Evolutionary conservation across 2,329 filamentous ascomycete species (phyloP), one percentile per base, ranked within the genome.

Genomic region (Decorospora gaudefroyi): DNA sequence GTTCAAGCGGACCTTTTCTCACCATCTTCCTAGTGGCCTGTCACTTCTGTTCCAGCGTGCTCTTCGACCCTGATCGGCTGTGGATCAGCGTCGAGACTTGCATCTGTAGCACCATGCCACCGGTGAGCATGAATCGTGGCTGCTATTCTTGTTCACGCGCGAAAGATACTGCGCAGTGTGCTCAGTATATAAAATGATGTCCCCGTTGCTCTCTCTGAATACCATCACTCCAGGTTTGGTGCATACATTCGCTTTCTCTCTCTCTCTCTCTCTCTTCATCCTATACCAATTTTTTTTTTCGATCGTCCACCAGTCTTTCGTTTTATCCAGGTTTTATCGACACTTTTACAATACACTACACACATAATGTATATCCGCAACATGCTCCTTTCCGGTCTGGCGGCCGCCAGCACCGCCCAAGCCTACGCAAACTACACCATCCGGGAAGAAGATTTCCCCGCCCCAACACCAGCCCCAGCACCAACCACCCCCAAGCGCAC

Each of bases 321-420:
- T 52, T 55, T 33, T 17, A 30, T 38, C 48, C 6, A 28, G 23
- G 22, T 23, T 22, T 25, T 23, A 35, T 38, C 27, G n/a, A 21
- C 16, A 16, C 17, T 16, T 46, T 22, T 46, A 26, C 23, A 22
- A 37, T 29, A 46, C 34, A 36, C n/a, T 7, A 32, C 21, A 33
- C 33, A 27, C 33, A 63, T 66, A 68, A 68, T 68, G 65, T 63
- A 68, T 62, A 62, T 65, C 59, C 58, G 61, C 43, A 53, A 55
- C 27, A 38, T 55, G n/a, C 38, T 68, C 28, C 6, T 63, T 44
- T 36, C 62, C 18, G 42, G 61, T 31, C 49, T 68, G 32, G 59
- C 51, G 41, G 57, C 59, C 16, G 42, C 55, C 41, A 62, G 52
- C 49, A 62, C 59, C 40, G 48, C 52, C 5, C 51, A 62, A 28